phyloP scores from a whole-genome alignment of 331 rosid genomes.

The Spiraea crenata region DNA sequence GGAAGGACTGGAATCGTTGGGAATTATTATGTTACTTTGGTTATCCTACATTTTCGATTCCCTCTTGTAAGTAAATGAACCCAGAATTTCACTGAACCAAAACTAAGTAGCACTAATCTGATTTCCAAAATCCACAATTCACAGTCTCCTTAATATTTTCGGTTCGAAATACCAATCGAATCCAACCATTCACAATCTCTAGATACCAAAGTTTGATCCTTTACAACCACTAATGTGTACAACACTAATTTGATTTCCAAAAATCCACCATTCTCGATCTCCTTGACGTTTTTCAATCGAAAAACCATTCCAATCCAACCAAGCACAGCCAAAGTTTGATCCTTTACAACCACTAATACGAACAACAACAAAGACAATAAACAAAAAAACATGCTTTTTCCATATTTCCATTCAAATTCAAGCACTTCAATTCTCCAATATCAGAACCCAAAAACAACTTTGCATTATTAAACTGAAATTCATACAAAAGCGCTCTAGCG shows the following conservation, averaged over 20 bases:
- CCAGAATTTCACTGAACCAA: neutral
- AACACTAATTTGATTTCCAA: neutral
- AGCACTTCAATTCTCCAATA: neutral
- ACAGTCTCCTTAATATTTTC: too few species aligned
- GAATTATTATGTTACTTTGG: too few species aligned
- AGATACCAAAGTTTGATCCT: too few species aligned
- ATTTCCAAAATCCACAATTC: too few species aligned
- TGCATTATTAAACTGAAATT: neutral
- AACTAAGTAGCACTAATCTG: neutral
- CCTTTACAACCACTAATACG: neutral
- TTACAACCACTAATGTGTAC: too few species aligned
- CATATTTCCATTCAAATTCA: neutral
- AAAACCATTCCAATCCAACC: too few species aligned
- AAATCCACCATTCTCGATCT: neutral
- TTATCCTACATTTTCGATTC: too few species aligned
- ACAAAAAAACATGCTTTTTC: neutral
- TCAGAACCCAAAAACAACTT: neutral
- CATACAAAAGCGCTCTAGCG: conserved; percentile 12
- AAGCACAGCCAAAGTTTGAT: neutral
- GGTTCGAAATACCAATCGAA: too few species aligned
- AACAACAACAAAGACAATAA: neutral
- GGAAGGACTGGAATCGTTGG: too few species aligned
- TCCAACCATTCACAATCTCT: too few species aligned
- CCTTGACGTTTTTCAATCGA: too few species aligned
- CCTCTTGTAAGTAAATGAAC: too few species aligned